Evolutionary conservation across 2,329 filamentous ascomycete genomes (phyloP).

Genomic region (Ascochyta pisi): DNA sequence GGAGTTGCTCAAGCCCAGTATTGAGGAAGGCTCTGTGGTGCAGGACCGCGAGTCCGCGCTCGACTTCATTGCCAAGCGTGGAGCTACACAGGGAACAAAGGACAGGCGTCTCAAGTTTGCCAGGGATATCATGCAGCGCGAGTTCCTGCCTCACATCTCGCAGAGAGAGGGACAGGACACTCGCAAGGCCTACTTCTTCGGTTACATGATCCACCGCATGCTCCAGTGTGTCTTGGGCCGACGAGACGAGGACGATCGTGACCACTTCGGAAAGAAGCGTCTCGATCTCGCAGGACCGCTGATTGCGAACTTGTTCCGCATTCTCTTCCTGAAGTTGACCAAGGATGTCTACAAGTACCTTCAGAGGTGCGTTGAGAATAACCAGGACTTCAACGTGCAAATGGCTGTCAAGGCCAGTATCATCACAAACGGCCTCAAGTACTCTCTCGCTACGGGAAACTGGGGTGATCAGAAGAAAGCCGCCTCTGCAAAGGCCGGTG

Average conservation of each 20-base stretch:
- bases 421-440: constrained; percentile 92
- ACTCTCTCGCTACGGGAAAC: constrained; percentile 95
- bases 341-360: constrained; percentile 91
- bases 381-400: constrained; percentile 86
- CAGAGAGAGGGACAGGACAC: constrained; percentile 95
- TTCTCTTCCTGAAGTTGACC: constrained; percentile 88
- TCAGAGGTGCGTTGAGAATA: constrained; percentile 88
- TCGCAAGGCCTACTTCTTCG: constrained; percentile 95
- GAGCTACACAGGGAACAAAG: constrained; percentile 75
- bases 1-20: constrained; percentile 95
- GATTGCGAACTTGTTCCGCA: constrained; percentile 94
- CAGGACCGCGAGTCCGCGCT: constrained; percentile 94
- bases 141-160: constrained; percentile 94
- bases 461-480: constrained; percentile 99
- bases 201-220: constrained; percentile 98
- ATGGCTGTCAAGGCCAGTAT: constrained; percentile 91
- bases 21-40: constrained; percentile 95
- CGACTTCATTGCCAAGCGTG: constrained; percentile 94
- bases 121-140: constrained; percentile 94
- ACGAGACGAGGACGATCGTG: constrained; percentile 93
- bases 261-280: constrained; percentile 99
- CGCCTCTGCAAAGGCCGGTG: constrained; percentile 90
- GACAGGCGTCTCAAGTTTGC: constrained; percentile 93
- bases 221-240: constrained; percentile 92
- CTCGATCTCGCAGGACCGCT: constrained; percentile 93